Conservation (phyloP, 768 basidiomycete genomes). For the Lyophyllum semitale region DNA sequence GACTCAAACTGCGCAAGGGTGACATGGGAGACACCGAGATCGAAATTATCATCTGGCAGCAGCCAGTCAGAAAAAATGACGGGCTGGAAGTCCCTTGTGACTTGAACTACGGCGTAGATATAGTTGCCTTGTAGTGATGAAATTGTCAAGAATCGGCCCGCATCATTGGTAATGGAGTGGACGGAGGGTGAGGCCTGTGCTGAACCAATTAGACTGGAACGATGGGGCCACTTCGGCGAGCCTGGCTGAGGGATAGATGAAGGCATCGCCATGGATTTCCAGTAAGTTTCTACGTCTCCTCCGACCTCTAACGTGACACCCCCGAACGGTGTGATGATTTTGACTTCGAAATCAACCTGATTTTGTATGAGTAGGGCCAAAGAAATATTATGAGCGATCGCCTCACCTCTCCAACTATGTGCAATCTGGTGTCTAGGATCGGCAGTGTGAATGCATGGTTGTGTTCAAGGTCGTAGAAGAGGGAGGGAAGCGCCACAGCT, state of each 20-base stretch:
- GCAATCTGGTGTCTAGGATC: constrained; percentile 89
- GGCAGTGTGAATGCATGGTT: constrained; percentile 65
- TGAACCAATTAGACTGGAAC: constrained; percentile 51
- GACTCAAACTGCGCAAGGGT: constrained; percentile 78
- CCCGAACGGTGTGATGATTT: constrained; percentile 84
- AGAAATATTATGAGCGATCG: constrained; percentile 2
- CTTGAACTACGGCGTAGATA: constrained; percentile 83
- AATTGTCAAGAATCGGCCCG: constrained; percentile 69
- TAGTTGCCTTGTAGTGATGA: constrained; percentile 92
- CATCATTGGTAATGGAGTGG: constrained; percentile 47
- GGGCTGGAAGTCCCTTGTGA: constrained; percentile 90
- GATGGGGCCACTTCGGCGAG: constrained; percentile 38
- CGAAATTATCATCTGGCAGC: constrained; percentile 71
- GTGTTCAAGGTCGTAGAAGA: constrained; percentile 61
- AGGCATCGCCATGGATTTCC: constrained; percentile 80
- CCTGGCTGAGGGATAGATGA: constrained; percentile 42
- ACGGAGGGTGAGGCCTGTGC: constrained; percentile 74
- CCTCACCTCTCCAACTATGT: constrained; percentile 89
- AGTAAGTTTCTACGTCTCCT: constrained; percentile 95
- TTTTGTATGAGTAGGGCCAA: constrained; percentile 9
- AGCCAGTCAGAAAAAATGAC: constrained; percentile 79
- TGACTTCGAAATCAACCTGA: constrained; percentile 87
- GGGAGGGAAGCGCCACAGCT: constrained; percentile 79
- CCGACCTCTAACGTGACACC: constrained; percentile 93
- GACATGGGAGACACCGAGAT: constrained; percentile 83